Evolutionary conservation across 106 monocot genomes (phyloP), one percentile per base, ranked within the genome.

Genomic region (Xerophyta viscosa): DNA sequence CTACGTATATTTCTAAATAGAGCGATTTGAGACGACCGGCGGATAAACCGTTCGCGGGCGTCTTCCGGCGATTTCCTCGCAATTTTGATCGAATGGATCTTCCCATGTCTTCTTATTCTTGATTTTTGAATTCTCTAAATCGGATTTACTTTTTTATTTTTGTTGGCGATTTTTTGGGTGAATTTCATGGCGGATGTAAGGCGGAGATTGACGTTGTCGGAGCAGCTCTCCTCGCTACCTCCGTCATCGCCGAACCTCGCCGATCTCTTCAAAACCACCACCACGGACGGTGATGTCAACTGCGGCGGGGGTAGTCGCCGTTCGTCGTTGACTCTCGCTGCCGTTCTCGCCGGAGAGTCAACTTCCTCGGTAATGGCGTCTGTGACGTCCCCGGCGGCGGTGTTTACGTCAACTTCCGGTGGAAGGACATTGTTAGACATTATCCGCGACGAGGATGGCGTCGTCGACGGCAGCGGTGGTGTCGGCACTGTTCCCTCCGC

Each of bases 141-240:
- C n/a, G n/a, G n/a, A n/a, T n/a, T n/a, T n/a, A n/a, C n/a, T n/a
- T n/a, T n/a, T n/a, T n/a, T n/a, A n/a, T n/a, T n/a, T n/a, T n/a
- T n/a, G n/a, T n/a, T n/a, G n/a, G n/a, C n/a, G n/a, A n/a, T n/a
- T n/a, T n/a, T n/a, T n/a, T n/a, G n/a, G n/a, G n/a, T 2, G 39
- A 39, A 3, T 39, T 8, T 39, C 10, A 39, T 39, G 39, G 39
- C 39, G 66, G 66, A 57, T 3, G 37, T 46, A 8, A 66, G 73
- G 61, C 65, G 73, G 12, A 66, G 73, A 24, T 41, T 61, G 15
- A 73, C 73, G 20, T 66, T 73, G n/a, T 66, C 65, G 24, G 60
- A 73, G 30, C 73, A 66, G 37, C 66, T 73, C 0, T 52, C 73
- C 15, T 39, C 39, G 10, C 39, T n/a, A 15, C 24, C 33, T 3